Conservation (phyloP, 2,329 filamentous ascomycete genomes). For the Boeremia lycopersici region DNA sequence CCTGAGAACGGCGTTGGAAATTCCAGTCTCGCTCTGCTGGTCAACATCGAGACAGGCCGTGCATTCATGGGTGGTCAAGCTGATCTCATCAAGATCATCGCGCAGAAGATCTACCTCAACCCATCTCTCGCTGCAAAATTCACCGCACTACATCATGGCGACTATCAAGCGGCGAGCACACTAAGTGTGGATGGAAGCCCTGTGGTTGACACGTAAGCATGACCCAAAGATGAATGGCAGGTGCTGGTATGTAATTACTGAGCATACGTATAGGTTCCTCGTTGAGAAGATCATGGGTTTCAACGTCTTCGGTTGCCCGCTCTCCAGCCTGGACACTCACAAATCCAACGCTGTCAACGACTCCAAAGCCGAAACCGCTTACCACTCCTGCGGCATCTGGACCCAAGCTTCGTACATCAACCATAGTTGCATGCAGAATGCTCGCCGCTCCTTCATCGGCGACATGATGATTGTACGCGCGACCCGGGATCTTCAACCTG, state of each 20-base stretch:
- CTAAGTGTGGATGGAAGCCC: constrained; percentile 43
- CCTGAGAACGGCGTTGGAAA: constrained; percentile 17
- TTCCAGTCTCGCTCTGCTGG: constrained; percentile 37
- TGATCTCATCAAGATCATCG: constrained; percentile 49
- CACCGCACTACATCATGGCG: constrained; percentile 44
- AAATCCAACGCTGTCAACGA: constrained; percentile 10
- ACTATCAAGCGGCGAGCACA: constrained; percentile 44
- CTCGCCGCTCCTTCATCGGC: constrained; percentile 47
- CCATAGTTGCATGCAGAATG: constrained; percentile 51
- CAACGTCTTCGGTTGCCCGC: constrained; percentile 53
- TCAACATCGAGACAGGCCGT: constrained; percentile 46
- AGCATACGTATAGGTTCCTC: constrained; percentile 52
- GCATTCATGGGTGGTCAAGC: constrained; percentile 49
- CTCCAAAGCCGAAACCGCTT: not conserved
- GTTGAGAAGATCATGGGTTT: constrained; percentile 50
- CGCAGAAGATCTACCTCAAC: constrained; percentile 56
- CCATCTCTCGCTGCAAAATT: constrained; percentile 45
- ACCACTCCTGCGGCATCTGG: constrained; percentile 48
- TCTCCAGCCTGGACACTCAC: constrained; percentile 21
- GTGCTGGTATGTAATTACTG: not conserved
- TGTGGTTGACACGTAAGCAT: constrained; percentile 51
- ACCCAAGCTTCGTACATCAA: constrained; percentile 48
- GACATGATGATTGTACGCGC: constrained; percentile 50
- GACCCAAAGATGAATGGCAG: not conserved
- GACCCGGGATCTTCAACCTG: constrained; percentile 33